Evolutionary conservation across 2,329 filamentous ascomycete genomes (phyloP), one percentile per base, ranked within the genome.

Genomic region (Fusarium sp.): DNA sequence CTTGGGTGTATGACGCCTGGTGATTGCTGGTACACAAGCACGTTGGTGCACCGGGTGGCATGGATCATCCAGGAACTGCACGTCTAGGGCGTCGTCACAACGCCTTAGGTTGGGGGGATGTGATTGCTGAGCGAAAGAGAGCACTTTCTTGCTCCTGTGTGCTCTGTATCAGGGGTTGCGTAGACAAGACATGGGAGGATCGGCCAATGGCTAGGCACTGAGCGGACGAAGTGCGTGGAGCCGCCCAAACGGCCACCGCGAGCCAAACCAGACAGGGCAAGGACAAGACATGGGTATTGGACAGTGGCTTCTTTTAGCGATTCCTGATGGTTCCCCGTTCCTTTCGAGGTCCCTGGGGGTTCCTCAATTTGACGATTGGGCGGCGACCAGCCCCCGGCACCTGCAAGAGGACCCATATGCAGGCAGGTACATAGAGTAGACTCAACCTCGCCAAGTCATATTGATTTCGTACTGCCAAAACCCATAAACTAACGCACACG

Each of bases 41-140:
- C 60, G 54, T 60, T 70, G 62, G 57, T 61, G 65, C 71, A 70
- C 67, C 56, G 46, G 58, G 60, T 59, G 65, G 57, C 72, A 78
- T 76, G 73, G 76, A 76, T 78, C 68, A 47, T 37, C 66, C 71
- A 66, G 68, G 64, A 73, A 71, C 72, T 77, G 74, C 75, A 77
- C 43, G 61, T 67, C 57, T 57, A 69, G 47, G 63, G 70, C 69
- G 64, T 72, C 69, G 73, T 78, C 76, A 78, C 76, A 75, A 62
- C 64, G 64, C 62, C 73, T 63, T 50, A 52, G 61, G 67, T 56
- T 77, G 47, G 66, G 72, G 33, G 63, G 68, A 74, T 73, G 71
- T 77, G 73, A 77, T 71, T 69, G 71, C 72, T 66, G 72, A 69
- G 67, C 62, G 69, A 68, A 66, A 60, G 66, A 64, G 71, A 68